Evolutionary conservation across 345 rosid genomes (phyloP).

Genomic region (Hirschfeldia incana): DNA sequence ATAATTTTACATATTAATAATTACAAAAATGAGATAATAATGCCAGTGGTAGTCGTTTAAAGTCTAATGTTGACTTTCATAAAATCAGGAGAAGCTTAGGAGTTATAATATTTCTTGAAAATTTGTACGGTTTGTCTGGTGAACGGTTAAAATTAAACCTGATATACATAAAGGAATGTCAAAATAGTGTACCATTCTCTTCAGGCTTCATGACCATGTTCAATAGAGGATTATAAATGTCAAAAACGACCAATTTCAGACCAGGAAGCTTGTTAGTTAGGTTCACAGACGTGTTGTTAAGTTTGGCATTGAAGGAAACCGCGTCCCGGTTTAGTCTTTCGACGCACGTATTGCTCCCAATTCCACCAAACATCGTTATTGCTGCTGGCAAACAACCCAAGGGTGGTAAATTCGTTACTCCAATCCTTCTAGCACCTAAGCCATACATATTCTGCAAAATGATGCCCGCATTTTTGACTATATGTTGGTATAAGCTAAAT

Average conservation of each 20-base stretch:
- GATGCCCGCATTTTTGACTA: not conserved
- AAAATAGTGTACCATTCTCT: conserved; percentile 51
- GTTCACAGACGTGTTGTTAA: conserved; percentile 63
- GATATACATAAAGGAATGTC: not conserved
- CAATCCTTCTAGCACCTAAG: conserved; percentile 78
- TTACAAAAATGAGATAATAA: not conserved
- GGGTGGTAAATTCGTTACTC: conserved; percentile 82
- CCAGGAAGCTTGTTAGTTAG: conserved; percentile 55
- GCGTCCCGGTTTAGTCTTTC: conserved; percentile 57
- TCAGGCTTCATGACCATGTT: conserved; percentile 62
- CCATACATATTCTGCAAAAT: conserved; percentile 49
- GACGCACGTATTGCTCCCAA: conserved; percentile 57
- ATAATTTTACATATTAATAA: not conserved
- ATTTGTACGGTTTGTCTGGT: not conserved
- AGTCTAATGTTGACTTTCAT: not conserved
- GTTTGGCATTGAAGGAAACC: conserved; percentile 69
- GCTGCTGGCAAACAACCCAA: conserved; percentile 85
- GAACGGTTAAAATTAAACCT: not conserved
- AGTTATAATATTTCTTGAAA: not conserved
- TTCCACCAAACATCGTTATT: conserved; percentile 57
- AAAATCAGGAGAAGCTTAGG: not conserved
- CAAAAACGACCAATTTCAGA: conserved; percentile 65
- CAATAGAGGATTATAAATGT: conserved; percentile 74
- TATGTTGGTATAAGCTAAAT: not conserved
- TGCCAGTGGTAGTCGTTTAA: too few relatives aligned